phyloP scores from a whole-genome alignment of 2,329 filamentous ascomycete genomes.

The Colletotrichum lindemuthianum region DNA sequence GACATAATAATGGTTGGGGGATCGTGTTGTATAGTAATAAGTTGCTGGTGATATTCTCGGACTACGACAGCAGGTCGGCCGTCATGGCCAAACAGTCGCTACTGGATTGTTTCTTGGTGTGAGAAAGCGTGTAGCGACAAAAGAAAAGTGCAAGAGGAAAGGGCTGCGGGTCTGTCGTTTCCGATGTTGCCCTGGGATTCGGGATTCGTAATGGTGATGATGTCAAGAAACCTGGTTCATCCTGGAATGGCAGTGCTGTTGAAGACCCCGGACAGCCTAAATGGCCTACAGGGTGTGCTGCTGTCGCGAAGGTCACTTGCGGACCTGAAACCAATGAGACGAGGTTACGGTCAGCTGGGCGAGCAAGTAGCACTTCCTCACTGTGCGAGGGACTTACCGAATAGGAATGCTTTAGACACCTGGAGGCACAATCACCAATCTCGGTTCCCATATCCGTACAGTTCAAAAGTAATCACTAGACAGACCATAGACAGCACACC shows the following conservation, averaged over 20 bases:
- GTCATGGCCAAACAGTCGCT: conserved; percentile 18
- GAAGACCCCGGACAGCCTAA: background rate
- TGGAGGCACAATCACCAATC: too few relatives aligned
- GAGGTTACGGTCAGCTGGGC: conserved; percentile 30
- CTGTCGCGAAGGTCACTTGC: conserved; percentile 14
- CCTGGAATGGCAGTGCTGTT: conserved; percentile 24
- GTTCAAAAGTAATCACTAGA: too few relatives aligned
- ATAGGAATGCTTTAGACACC: too few relatives aligned
- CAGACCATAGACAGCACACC: too few relatives aligned
- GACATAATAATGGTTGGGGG: conserved; percentile 54
- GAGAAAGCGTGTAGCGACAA: background rate
- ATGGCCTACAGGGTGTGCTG: too few relatives aligned
- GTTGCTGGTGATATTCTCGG: conserved; percentile 12
- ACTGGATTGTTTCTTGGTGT: conserved; percentile 4
- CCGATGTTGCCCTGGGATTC: conserved; percentile 20
- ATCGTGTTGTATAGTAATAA: background rate
- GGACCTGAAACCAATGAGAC: conserved; percentile 36
- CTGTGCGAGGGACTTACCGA: too few relatives aligned
- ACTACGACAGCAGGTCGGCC: conserved; percentile 12
- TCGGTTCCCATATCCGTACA: too few relatives aligned
- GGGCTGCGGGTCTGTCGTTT: conserved; percentile 16
- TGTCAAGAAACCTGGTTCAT: conserved; percentile 37
- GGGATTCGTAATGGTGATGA: conserved; percentile 37
- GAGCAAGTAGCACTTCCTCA: conserved; percentile 7
- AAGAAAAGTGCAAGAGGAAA: conserved; percentile 15